Conservation (phyloP, 164 flowering plant species). For the Akebia trifoliata region DNA sequence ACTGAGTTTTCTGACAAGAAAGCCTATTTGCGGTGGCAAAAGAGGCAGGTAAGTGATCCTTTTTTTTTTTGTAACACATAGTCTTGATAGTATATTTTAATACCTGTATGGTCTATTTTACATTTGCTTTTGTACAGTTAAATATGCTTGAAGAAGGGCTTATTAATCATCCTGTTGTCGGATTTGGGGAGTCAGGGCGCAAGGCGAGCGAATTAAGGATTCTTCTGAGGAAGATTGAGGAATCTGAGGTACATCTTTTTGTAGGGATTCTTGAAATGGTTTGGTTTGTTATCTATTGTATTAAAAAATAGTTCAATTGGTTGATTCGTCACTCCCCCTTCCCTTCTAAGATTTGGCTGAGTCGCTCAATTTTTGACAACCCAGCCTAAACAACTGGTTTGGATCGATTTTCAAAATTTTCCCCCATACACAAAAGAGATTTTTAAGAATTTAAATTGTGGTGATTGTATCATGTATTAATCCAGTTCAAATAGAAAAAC, state of each 20-base stretch:
- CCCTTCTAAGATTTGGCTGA: too few species aligned
- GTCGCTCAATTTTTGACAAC: too few species aligned
- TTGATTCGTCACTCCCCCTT: not conserved
- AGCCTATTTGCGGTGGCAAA: constrained; percentile 89
- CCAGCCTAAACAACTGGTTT: too few species aligned
- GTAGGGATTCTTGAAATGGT: not conserved
- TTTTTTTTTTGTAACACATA: not conserved
- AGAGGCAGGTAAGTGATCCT: constrained; percentile 71
- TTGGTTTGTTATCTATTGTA: not conserved
- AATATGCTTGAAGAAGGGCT: constrained; percentile 96
- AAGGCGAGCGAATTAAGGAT: constrained; percentile 67
- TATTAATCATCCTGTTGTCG: constrained; percentile 81
- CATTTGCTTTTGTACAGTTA: constrained; percentile 46
- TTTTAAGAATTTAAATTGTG: too few species aligned
- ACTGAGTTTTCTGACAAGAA: constrained; percentile 94
- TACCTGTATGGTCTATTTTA: not conserved
- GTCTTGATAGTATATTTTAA: constrained; percentile 7
- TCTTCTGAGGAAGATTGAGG: constrained; percentile 84
- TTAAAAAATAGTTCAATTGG: not conserved
- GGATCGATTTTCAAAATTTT: too few species aligned
- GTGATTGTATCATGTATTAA: too few species aligned
- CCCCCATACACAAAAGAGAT: too few species aligned
- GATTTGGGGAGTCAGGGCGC: constrained; percentile 85
- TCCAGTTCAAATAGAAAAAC: too few species aligned
- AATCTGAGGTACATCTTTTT: constrained; percentile 71